Evolutionary conservation across 305 asterid species (phyloP).

Genomic region (Fraxinus baroniana): DNA sequence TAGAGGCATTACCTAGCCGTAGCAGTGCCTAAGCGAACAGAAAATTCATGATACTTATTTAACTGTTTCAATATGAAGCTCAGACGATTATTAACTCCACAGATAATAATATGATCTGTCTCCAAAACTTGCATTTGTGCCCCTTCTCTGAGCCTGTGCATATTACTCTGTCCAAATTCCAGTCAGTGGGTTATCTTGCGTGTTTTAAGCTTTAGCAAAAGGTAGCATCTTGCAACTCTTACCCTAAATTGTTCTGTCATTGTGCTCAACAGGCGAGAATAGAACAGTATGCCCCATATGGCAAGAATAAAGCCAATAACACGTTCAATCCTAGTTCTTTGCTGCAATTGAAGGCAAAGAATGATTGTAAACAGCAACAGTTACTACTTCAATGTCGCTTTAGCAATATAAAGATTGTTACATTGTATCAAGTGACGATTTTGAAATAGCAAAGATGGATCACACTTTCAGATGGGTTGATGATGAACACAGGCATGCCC

Average conservation of each 20-base stretch:
- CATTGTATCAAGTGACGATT: constrained; percentile 35
- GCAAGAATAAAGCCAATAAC: constrained; percentile 91
- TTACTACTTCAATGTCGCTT: constrained; percentile 27
- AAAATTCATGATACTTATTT: constrained; percentile 84
- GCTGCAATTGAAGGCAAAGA: constrained; percentile 61
- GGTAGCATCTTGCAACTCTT: constrained; percentile 32
- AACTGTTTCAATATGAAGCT: constrained; percentile 86
- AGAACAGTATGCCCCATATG: constrained; percentile 95
- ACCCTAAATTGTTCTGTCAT: constrained; percentile 99
- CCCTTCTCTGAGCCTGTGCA: constrained; percentile 93
- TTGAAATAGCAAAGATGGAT: constrained; percentile 36
- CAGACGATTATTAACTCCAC: constrained; percentile 87
- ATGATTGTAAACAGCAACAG: constrained; percentile 25
- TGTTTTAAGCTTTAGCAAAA: constrained; percentile 27
- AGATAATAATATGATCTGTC: constrained; percentile 83
- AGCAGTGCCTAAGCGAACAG: constrained; percentile 95
- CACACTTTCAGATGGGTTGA: constrained; percentile 95
- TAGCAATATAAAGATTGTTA: constrained; percentile 28
- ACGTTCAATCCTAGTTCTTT: constrained; percentile 93
- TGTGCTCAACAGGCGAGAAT: constrained; percentile 92
- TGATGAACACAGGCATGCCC: constrained; percentile 98
- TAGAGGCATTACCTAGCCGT: constrained; percentile 65
- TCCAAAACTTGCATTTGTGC: constrained; percentile 95
- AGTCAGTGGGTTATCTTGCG: constrained; percentile 32
- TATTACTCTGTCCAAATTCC: constrained; percentile 62